phyloP scores from a whole-genome alignment of 495 filamentous ascomycete species.

The Penicillium maclennaniae region DNA sequence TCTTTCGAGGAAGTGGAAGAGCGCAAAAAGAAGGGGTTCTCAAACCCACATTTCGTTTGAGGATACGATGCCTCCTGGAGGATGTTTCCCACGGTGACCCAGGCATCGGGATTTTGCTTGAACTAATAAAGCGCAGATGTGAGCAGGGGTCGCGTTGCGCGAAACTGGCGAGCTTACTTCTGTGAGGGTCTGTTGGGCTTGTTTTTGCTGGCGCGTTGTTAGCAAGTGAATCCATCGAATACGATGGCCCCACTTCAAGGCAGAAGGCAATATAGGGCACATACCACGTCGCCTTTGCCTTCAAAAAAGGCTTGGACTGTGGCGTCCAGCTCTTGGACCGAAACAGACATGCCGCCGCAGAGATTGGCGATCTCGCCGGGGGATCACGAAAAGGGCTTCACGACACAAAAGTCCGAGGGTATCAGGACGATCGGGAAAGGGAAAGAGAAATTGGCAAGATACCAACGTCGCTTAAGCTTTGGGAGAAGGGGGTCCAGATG shows the following conservation, averaged over 20 bases:
- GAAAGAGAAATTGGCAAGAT: constrained; percentile 7
- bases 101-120: constrained; percentile 97
- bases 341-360: constrained; percentile 56
- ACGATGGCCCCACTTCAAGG: neutral
- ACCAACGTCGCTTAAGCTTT: neutral
- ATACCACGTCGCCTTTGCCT: constrained; percentile 85
- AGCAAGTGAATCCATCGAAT: neutral
- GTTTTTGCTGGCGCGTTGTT: constrained; percentile 74
- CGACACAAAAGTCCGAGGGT: constrained; percentile 11
- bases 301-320: constrained; percentile 97
- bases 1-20: neutral
- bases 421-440: constrained; percentile 2
- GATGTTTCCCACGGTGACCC: constrained; percentile 95
- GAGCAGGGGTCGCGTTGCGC: neutral
- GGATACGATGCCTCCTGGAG: constrained; percentile 83
- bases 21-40: neutral
- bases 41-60: constrained; percentile 86
- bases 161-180: constrained; percentile 60
- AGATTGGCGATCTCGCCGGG: constrained; percentile 31
- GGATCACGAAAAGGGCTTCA: constrained; percentile 20
- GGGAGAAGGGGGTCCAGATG: constrained; percentile 1
- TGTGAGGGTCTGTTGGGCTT: constrained; percentile 89
- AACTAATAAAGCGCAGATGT: constrained; percentile 55
- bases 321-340: constrained; percentile 89
- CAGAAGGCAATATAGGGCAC: constrained; percentile 24